These are phyloP conservation scores for Fagopyrum tataricum DNA, from an alignment of 148 eudicot genomes.

Conservation along the genomic window DNA sequence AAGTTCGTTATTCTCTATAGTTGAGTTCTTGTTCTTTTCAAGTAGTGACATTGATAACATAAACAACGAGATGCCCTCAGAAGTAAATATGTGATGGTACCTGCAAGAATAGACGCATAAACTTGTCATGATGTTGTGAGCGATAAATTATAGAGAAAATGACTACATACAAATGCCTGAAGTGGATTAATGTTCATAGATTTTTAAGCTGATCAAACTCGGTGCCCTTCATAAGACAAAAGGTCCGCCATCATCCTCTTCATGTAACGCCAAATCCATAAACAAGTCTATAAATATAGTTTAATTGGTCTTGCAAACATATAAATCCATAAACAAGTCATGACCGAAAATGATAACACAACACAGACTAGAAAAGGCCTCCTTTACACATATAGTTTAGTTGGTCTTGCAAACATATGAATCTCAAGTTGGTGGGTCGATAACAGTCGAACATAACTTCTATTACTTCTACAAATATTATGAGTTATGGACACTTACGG, in stretches of 20 bases:
- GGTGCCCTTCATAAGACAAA: not conserved
- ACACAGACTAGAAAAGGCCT: not conserved
- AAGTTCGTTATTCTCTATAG: constrained; percentile 65
- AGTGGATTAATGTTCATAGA: not conserved
- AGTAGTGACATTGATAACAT: constrained; percentile 45
- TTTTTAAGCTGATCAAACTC: not conserved
- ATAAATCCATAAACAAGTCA: not conserved
- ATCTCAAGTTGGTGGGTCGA: not conserved
- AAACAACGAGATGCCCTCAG: constrained; percentile 75
- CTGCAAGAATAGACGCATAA: constrained; percentile 32
- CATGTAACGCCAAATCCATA: not conserved
- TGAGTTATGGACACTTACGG: constrained; percentile 51
- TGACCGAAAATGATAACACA: not conserved
- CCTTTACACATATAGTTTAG: not conserved
- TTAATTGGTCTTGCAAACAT: not conserved
- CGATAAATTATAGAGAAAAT: not conserved
- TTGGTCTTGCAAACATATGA: not conserved
- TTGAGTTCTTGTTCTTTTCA: constrained; percentile 27
- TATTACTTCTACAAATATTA: no score
- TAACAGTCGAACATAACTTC: not conserved
- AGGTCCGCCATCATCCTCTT: not conserved
- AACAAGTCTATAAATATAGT: not conserved
- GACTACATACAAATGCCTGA: constrained; percentile 13
- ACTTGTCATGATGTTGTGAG: not conserved
- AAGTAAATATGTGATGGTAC: constrained; percentile 64